Evolutionary conservation across 1,284 basidiomycete species (phyloP), one percentile per base, ranked within the genome.

Genomic region (Irpex sp.): DNA sequence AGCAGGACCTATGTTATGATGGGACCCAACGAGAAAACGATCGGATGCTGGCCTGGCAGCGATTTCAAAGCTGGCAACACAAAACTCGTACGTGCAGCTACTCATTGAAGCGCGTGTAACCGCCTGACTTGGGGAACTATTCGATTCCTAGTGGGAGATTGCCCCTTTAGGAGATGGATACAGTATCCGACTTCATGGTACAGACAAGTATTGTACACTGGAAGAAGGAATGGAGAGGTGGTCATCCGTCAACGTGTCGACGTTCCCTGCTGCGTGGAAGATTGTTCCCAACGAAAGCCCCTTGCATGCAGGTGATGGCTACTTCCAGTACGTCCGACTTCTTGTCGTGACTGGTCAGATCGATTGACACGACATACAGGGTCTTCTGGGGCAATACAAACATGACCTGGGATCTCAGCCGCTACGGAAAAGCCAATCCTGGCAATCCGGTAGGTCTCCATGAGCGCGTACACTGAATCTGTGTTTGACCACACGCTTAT

Each of bases 121-220:
- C 13, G n/a, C 17, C 49, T 50, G 11, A 50, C 17, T 17, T 50
- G 31, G 39, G 15, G 26, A 26, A 26, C 26, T 26, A 26, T 26
- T 17, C 11, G 3, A 17, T 9, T 31, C 5, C 26, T 33, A 64
- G 63, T 64, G 63, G 63, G 63, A 64, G 37, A 59, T 64, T 6
- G 13, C 9, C 8, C 57, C 60, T 11, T 13, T 61, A 1, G 63
- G 63, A 15, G 47, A 46, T 13, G 63, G 63, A 4, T 64, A 61
- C 26, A 50, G 60, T 9, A 64, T 64, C 7, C 57, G 61, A 5
- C 43, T 61, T 2, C 51, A 55, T n/a, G 61, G 63, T 6, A 64
- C 63, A 6, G 60, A 64, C 57, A 61, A 60, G 58, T 64, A 59
- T 46, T 62, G 61, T 13, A 64, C 61, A 5, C n/a, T 64, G 57